Evolutionary conservation across 345 rosid genomes (phyloP), one percentile per base, ranked within the genome.

Genomic region (Bruguiera gymnorhiza): DNA sequence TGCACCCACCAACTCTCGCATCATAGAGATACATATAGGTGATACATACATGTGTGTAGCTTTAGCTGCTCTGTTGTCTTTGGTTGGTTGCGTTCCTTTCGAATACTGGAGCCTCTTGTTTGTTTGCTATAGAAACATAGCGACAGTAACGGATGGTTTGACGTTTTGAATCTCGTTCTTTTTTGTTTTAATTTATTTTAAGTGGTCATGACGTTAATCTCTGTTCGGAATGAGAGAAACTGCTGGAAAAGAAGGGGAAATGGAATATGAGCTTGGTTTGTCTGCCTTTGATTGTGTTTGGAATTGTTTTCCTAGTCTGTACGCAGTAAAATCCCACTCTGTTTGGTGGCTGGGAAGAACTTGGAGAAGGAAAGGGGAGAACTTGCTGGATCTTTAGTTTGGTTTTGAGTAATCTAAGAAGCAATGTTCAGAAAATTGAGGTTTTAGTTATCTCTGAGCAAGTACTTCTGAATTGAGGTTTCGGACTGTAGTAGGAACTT

Each of bases 341-440:
- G 66, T 62, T 78, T 62, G 61, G 69, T 60, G 63, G 67, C 57
- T 43, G 66, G 60, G 69, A 43, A 39, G 16, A 39, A 39, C 11
- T 39, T 39, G 48, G 48, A 39, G 48, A 10, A 39, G 15, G 48
- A 39, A 39, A 39, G 48, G 11, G 4, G 11, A 43, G 18, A 43
- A 43, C 50, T 13, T 43, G 18, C 50, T 57, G 64, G 84, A 78
- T 78, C 75, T 63, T 65, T 58, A 21, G 43, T 60, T 70, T 59
- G 37, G 56, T 39, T 59, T 68, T 20, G 20, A 39, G 27, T 60
- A 31, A 29, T 34, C 68, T 65, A 56, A 29, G 34, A 48, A 63
- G 18, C 9, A 24, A 18, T 19, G n/a, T 24, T 26, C 6, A 26
- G 10, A 21, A 13, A 16, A 16, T 63, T 63, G 5, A 5, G n/a